Evolutionary conservation across 2,329 filamentous ascomycete genomes (phyloP), one percentile per base, ranked within the genome.

Genomic region (Herpotrichia juniperi): DNA sequence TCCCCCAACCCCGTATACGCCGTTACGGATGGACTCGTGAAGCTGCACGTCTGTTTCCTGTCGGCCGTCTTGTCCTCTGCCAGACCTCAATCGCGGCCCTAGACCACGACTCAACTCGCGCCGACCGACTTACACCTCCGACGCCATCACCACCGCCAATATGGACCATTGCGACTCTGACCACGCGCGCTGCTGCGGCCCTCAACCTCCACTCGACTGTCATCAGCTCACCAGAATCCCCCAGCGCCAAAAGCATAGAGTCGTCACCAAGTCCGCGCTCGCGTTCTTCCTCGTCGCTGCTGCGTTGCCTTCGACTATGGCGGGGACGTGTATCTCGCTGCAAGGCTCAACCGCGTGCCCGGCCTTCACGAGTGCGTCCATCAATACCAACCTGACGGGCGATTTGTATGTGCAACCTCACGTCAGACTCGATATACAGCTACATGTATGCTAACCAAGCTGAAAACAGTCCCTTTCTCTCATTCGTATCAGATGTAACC

Each of bases 391-490:
- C 50, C 68, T 90, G 54, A 79, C 83, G 42, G 81, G 81, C 24
- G 76, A 84, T 53, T 93, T 88, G 88, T 90, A 81, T 48, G 71
- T 71, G 53, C 51, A 57, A 58, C 57, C 46, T 57, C 55, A 61
- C 61, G 68, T 64, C 50, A 59, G 50, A 45, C 50, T 32, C 21
- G 43, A 25, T 49, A 66, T 58, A 66, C 57, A 60, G n/a, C 65
- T 55, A 67, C 63, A 62, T 58, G 42, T 35, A 51, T 44, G 47
- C 37, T 51, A 44, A 58, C 45, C 44, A 39, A 40, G 48, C 43
- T 46, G 50, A 31, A 50, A 55, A 42, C 68, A 96, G 93, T 76
- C 87, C 92, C 42, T 99, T 97, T 73, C 83, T 99, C 59, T 80
- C 86, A 59, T 90, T 83, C 72, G 94, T 97, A 63, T 89, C 89